These are phyloP conservation scores for Scutellaria baicalensis DNA, from an alignment of 257 asterid species.

Conservation along the genomic window DNA sequence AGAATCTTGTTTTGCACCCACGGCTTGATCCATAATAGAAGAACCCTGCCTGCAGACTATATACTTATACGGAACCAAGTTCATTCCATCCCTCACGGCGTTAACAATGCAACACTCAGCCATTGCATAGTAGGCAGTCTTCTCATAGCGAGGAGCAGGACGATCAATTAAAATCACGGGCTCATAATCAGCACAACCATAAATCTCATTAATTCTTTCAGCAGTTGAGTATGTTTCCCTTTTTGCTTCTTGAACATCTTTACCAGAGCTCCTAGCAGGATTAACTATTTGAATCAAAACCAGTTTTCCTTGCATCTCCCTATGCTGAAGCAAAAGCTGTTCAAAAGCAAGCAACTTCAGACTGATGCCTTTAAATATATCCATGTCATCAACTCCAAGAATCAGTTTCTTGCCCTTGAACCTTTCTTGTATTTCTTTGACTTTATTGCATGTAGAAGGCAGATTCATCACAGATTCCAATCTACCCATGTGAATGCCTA, in stretches of 20 bases:
- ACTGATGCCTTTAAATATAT: constrained; percentile 86
- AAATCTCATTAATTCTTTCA: constrained; percentile 50
- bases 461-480: constrained; percentile 65
- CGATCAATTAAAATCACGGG: constrained; percentile 80
- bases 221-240: constrained; percentile 67
- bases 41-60: constrained; percentile 88
- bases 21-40: constrained; percentile 36
- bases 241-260: constrained; percentile 81
- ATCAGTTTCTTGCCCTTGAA: constrained; percentile 65
- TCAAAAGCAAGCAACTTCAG: constrained; percentile 80
- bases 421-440: constrained; percentile 57
- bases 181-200: constrained; percentile 47
- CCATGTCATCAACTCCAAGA: constrained; percentile 97
- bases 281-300: constrained; percentile 84
- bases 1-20: constrained; percentile 34
- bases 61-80: constrained; percentile 84
- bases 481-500: constrained; percentile 89
- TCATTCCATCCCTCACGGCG: constrained; percentile 97
- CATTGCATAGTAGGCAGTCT: constrained; percentile 78
- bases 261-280: constrained; percentile 90
- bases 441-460: constrained; percentile 50
- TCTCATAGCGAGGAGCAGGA: constrained; percentile 65
- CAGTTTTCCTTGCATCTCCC: constrained; percentile 40
- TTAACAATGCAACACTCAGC: constrained; percentile 93
- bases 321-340: constrained; percentile 52